Evolutionary conservation across 148 eudicot species (phyloP).

Genomic region (Nepenthes gracilis): DNA sequence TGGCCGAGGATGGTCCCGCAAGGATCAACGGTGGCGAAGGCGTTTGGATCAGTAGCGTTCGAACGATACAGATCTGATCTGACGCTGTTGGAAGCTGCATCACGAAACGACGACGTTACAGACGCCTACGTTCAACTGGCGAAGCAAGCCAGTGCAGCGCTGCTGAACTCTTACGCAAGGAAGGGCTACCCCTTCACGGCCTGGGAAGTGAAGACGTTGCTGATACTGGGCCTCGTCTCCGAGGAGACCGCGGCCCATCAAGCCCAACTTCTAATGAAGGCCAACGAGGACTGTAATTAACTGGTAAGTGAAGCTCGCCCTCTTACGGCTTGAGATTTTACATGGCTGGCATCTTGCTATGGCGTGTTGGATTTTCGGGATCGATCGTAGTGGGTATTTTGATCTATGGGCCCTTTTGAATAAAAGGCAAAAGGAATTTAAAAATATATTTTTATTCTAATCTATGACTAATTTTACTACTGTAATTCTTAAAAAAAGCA

Average conservation of each 20-base stretch:
- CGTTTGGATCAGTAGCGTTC: conserved; percentile 63
- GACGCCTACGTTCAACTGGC: conserved; percentile 35
- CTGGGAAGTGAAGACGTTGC: conserved; percentile 71
- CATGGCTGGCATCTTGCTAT: no score
- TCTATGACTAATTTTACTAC: no score
- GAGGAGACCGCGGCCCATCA: conserved; percentile 42
- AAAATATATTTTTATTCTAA: no score
- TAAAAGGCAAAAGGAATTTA: no score
- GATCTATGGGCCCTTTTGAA: no score
- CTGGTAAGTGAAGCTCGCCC: no score
- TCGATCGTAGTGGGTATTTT: no score
- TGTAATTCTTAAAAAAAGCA: no score
- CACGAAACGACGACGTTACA: conserved; percentile 50
- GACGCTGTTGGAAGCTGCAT: conserved; percentile 64
- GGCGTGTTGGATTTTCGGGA: no score
- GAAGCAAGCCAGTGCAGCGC: conserved; percentile 71
- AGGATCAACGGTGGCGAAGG: conserved; percentile 59
- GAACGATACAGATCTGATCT: conserved; percentile 71
- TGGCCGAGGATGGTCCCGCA: conserved; percentile 94
- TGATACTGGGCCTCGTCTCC: conserved; percentile 56
- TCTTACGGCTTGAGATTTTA: no score
- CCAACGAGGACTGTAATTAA: conserved; percentile 54
- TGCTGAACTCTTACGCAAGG: conserved; percentile 82
- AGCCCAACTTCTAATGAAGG: conserved; percentile 46
- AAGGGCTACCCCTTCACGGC: conserved; percentile 53